Percentiles rank a stretch among this genome's conserved stretches.
These are phyloP conservation scores for Biscutella laevigata DNA, from an alignment of 441 rosid species.

Conservation along the genomic window DNA sequence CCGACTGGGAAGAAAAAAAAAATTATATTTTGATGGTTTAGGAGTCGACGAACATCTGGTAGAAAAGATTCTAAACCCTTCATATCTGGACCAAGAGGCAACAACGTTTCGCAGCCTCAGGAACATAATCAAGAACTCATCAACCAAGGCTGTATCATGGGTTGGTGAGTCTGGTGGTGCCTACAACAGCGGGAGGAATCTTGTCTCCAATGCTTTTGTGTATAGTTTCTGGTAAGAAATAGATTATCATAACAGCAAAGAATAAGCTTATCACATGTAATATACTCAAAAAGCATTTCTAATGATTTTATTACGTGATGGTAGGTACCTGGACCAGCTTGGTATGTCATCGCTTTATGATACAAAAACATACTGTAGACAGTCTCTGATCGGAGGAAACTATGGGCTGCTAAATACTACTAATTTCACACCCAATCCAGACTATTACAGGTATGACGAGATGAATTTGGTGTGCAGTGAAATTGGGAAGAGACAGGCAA, in stretches of 20 bases:
- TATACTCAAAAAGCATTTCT: not conserved
- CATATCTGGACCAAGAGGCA: constrained; percentile 52
- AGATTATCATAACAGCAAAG: not conserved
- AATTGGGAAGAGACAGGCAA: not conserved
- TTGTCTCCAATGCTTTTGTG: constrained; percentile 76
- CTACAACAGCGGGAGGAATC: constrained; percentile 79
- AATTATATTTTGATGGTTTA: constrained; percentile 19
- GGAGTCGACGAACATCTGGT: constrained; percentile 72
- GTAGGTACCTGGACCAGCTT: constrained; percentile 93
- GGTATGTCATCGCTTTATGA: constrained; percentile 67
- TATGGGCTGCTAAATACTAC: constrained; percentile 77
- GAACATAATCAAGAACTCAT: constrained; percentile 39
- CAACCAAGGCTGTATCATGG: constrained; percentile 65
- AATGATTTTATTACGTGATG: constrained; percentile 2
- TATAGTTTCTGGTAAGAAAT: constrained; percentile 79
- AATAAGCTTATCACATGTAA: not conserved
- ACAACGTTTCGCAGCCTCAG: constrained; percentile 44
- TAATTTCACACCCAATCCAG: constrained; percentile 81
- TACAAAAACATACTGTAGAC: constrained; percentile 88
- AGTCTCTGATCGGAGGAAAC: constrained; percentile 82
- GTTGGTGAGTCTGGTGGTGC: constrained; percentile 98
- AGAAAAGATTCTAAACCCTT: constrained; percentile 74
- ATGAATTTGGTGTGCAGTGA: not conserved
- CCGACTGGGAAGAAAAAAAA: not conserved
- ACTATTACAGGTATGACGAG: constrained; percentile 67